phyloP scores from a whole-genome alignment of 2,329 filamentous ascomycete species.

The Camillea tinctor region DNA sequence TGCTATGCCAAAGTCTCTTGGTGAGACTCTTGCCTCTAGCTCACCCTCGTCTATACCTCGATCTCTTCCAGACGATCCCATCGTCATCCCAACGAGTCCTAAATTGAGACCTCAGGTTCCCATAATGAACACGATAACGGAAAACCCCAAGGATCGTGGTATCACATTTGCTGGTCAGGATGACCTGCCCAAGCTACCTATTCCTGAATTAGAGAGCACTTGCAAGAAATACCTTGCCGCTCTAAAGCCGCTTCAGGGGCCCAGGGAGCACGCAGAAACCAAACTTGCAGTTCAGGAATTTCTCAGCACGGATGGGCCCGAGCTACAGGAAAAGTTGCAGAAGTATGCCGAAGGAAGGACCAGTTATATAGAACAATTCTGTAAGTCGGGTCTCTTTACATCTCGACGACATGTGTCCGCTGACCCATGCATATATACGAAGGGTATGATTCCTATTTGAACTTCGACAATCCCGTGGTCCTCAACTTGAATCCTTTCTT shows the following conservation, averaged over 20 bases:
- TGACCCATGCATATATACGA: slow-evolving; percentile 14
- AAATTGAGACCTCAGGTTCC: slow-evolving; percentile 32
- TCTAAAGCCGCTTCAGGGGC: slow-evolving; percentile 76
- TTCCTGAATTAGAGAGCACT: slow-evolving; percentile 79
- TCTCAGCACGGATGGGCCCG: slow-evolving; percentile 73
- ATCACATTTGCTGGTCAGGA: slow-evolving; percentile 91
- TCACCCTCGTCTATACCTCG: slow-evolving; percentile 39
- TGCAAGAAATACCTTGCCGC: slow-evolving; percentile 77
- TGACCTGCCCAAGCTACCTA: slow-evolving; percentile 84
- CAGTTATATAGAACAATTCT: slow-evolving; percentile 98
- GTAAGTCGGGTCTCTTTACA: slow-evolving; percentile 52
- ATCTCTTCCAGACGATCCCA: slow-evolving; percentile 35
- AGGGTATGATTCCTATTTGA: slow-evolving; percentile 99
- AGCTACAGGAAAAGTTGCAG: slow-evolving; percentile 84
- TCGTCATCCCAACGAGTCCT: slow-evolving; percentile 26
- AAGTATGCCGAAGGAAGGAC: slow-evolving; percentile 86
- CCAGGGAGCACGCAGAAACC: slow-evolving; percentile 81
- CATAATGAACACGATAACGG: slow-evolving; percentile 32
- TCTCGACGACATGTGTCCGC: slow-evolving; percentile 1
- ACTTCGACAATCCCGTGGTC: slow-evolving; percentile 96
- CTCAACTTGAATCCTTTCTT: slow-evolving; percentile 98
- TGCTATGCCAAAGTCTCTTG: slow-evolving; percentile 69
- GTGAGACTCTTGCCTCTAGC: slow-evolving; percentile 61
- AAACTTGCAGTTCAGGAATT: slow-evolving; percentile 80
- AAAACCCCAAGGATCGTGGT: slow-evolving; percentile 61